Evolutionary conservation across 768 basidiomycete species (phyloP), one percentile per base, ranked within the genome.

Genomic region (Tremella yokohamensis): DNA sequence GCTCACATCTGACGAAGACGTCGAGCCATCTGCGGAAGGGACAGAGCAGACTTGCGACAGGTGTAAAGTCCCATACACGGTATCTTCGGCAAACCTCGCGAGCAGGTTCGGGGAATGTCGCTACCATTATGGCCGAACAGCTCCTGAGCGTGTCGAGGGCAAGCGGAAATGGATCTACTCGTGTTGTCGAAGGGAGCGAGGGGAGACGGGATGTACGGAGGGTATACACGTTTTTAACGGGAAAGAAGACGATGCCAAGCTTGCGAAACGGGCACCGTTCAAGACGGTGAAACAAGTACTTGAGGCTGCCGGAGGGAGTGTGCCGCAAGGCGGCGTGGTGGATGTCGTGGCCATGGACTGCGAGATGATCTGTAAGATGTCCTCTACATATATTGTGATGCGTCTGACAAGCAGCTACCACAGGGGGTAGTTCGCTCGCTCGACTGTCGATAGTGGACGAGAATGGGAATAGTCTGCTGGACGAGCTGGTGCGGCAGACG

Each of bases 311-410:
- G 54, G 49, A 20, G 58, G 53, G 9, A 40, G 58, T 18, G 40
- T 40, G 40, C 39, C 20, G 40, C 60, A 40, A 42, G 54, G 51
- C 25, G 57, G 54, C 26, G 54, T 40, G 48, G 78, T 90, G 45
- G 88, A 92, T 56, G 83, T 97, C 3, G 88, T 86, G 4, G 90
- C 90, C 0, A 79, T 98, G 50, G 96, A 99, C 74, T 98, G 96
- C 71, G 96, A 99, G 77, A 91, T 98, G 89, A 81, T 97, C 25
- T 65, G 76, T 77, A 61, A 74, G 65, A 52, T 54, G 16, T 16
- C 25, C 8, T 29, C 6, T 24, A 18, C 4, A 12, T 24, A 4
- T 11, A 24, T 40, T 24, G 51, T 34, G 49, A 4, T 3, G n/a
- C n/a, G 8, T 18, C 53, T 60, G 26, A 60, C 37, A 9, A 12